Conservation (phyloP, 768 basidiomycete species). For the Termitomyces eurrhizus region DNA sequence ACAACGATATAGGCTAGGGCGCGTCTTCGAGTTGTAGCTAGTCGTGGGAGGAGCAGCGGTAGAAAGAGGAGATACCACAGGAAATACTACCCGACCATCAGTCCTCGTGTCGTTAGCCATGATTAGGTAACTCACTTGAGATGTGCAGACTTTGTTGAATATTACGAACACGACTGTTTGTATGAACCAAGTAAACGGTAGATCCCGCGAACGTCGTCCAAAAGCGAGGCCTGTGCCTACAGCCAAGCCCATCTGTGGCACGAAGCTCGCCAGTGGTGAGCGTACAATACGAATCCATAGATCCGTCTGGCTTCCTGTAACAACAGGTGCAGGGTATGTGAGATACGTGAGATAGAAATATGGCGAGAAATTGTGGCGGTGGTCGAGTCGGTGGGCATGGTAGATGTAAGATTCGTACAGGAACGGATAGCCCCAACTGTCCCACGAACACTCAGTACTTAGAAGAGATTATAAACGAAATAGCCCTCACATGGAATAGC, state of each 20-base stretch:
- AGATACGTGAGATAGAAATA: slow-evolving; percentile 97
- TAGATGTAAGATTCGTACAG: slow-evolving; percentile 91
- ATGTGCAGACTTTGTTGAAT: slow-evolving; percentile 99
- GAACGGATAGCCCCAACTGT: slow-evolving; percentile 94
- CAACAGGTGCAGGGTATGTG: slow-evolving; percentile 52
- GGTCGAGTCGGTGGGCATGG: slow-evolving; percentile 86
- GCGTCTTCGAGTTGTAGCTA: slow-evolving; percentile 46
- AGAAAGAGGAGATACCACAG: slow-evolving; percentile 93
- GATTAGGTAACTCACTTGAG: slow-evolving; percentile 54
- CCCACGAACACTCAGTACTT: neutral
- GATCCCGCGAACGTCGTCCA: slow-evolving; percentile 49
- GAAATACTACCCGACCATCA: slow-evolving; percentile 67
- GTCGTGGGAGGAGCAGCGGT: slow-evolving; percentile 70
- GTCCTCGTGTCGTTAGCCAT: neutral
- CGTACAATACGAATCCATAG: slow-evolving; percentile 45
- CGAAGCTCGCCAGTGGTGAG: slow-evolving; percentile 78
- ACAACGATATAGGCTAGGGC: slow-evolving; percentile 39
- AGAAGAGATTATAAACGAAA: neutral
- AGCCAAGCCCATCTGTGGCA: slow-evolving; percentile 76
- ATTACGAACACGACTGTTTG: slow-evolving; percentile 91
- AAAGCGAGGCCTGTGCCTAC: slow-evolving; percentile 73
- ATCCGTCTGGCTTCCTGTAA: slow-evolving; percentile 11
- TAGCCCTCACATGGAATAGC: slow-evolving; percentile 70
- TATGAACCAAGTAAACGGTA: slow-evolving; percentile 85
- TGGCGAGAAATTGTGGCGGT: slow-evolving; percentile 97